Base-by-base conservation (phyloP, 2,329 filamentous ascomycete genomes). In the Pseudocercospora musae region DNA sequence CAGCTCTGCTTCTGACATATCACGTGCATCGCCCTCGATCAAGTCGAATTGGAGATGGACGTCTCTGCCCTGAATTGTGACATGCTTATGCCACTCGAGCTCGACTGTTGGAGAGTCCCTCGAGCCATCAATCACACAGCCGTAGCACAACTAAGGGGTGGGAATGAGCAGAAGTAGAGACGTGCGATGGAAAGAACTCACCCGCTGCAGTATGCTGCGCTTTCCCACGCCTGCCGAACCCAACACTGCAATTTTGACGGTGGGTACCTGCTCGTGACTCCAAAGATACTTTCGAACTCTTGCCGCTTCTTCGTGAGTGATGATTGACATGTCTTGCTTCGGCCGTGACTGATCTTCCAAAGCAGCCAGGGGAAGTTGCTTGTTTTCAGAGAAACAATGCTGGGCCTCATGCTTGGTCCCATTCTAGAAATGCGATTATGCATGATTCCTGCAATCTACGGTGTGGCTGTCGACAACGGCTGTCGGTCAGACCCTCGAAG, bases 31-130 rank as follows among this genome's bases (percentile, higher is more conserved):
- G 13, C 53, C 57, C 4, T 20, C 46, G 9, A 63, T 52, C 9
- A 63, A 27, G 44, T 63, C 61, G 44, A 63, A 63, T 18, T 63
- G 57, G 4, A 59, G 25, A 20, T 63, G 61, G 4, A 59, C 46
- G 13, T 63, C 61, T 13, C 44, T 54, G 53, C 61, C 61, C 46
- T 63, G 61, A 13, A 59, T 37, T n/a, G 61, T 48, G 20, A 59
- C 57, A 40, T 57, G 57, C 27, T 63, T 63, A 50, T 63, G 61
- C 61, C 61, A 63, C 57, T 63, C 57, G 11, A 63, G 52, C 40
- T 63, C 61, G 37, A 25, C 44, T 46, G 18, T 52, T 23, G 31
- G 21, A 4, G 60, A 40, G n/a, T 53, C 56, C 27, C 48, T 4
- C n/a, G 40, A 27, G 13, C 42, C 57, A n/a, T 59, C 61, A 13